Conservation (phyloP, 2,329 filamentous ascomycete genomes). For the Mycosphaerella arachidis region DNA sequence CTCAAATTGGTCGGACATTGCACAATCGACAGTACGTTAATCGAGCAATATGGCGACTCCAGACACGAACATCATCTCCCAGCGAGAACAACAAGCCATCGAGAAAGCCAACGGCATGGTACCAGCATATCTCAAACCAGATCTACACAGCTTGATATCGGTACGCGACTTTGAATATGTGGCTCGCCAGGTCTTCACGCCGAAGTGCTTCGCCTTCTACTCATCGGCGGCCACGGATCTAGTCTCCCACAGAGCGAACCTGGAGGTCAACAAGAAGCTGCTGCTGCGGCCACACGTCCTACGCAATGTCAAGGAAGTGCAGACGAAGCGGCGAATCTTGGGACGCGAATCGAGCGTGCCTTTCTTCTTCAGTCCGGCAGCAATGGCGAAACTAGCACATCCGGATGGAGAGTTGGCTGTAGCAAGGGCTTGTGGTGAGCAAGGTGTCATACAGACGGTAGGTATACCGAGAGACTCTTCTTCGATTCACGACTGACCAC, state of each 20-base stretch:
- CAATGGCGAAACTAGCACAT: constrained; percentile 31
- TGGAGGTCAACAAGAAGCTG: constrained; percentile 38
- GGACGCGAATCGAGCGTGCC: constrained; percentile 32
- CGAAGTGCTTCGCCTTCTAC: constrained; percentile 41
- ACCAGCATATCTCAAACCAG: constrained; percentile 37
- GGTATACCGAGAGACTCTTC: neutral
- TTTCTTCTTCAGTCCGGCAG: constrained; percentile 34
- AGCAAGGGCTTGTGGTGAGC: constrained; percentile 21
- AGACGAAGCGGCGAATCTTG: constrained; percentile 33
- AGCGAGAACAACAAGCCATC: constrained; percentile 1
- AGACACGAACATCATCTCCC: constrained; percentile 2
- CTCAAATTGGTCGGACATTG: neutral
- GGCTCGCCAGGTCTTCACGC: constrained; percentile 30
- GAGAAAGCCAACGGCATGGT: constrained; percentile 3
- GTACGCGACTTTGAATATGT: constrained; percentile 45
- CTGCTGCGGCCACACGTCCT: constrained; percentile 46
- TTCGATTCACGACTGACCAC: neutral
- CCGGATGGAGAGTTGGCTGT: constrained; percentile 32
- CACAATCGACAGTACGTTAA: neutral
- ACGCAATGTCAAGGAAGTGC: constrained; percentile 37
- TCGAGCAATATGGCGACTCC: constrained; percentile 2
- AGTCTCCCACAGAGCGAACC: constrained; percentile 40
- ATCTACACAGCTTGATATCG: constrained; percentile 44
- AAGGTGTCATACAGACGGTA: constrained; percentile 19
- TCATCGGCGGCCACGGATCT: constrained; percentile 48